Base-by-base conservation (phyloP, 2,329 filamentous ascomycete genomes). In the Penicillium olsonii region DNA sequence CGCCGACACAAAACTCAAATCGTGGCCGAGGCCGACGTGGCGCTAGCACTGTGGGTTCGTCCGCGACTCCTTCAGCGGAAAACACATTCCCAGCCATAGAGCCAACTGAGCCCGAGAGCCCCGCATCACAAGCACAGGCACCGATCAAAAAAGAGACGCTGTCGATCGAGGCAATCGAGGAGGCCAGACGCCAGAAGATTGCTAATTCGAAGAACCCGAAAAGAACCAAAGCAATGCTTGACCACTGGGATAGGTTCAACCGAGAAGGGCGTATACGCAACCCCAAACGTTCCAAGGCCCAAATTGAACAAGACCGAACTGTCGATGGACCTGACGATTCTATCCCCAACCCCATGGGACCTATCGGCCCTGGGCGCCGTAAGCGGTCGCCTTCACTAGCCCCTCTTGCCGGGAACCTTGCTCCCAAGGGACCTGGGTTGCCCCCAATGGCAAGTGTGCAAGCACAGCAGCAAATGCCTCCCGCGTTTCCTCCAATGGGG, bases 191-290 rank as follows among this genome's bases (percentile, higher is more conserved):
- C 15, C 59, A 68, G 41, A 73, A 73, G 53, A 73, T 75, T 37
- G 62, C 64, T 37, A 71, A 73, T 45, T 74, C 72, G 17, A 74
- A 74, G 57, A 74, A 75, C 41, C 72, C 72, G 5, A 72, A 72
- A 49, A 65, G 72, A 22, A 75, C 72, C 8, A 70, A 73, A 54
- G 72, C 72, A 37, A 75, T 75, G 72, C 65, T 75, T 20, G 69
- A 74, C 50, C 72, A 75, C 54, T 75, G 72, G 72, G 69, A 65
- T 17, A 69, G 71, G 19, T 75, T 74, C 61, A 73, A 73, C 45
- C 60, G 63, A 11, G 71, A 73, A 56, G 72, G 72, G 24, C 68
- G 71, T n/a, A 71, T 68, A 17, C 67, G 72, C 27, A 73, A 74
- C 43, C 72, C 72, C 24, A 75, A 75, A 54, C 68, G 72, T 7